Evolutionary conservation across 768 basidiomycete species (phyloP).

Genomic region (Boletus pseudopeckii): DNA sequence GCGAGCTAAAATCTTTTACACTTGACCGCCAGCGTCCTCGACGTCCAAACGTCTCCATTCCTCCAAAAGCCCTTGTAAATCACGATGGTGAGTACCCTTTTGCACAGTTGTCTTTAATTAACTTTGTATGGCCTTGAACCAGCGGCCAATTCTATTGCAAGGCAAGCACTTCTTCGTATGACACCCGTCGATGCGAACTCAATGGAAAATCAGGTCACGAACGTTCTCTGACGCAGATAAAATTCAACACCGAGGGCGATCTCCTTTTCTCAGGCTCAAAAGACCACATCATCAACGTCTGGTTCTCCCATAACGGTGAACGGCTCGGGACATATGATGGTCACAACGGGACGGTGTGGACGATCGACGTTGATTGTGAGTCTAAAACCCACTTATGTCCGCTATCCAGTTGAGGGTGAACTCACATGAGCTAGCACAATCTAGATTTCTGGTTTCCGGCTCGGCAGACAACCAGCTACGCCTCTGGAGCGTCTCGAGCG

Average conservation of each 20-base stretch:
- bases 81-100: slow-evolving; percentile 15
- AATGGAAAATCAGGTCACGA: slow-evolving; percentile 71
- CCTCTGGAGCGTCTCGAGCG: slow-evolving; percentile 85
- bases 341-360: slow-evolving; percentile 96
- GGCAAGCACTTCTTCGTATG: slow-evolving; percentile 31
- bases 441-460: slow-evolving; percentile 84
- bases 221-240: slow-evolving; percentile 95
- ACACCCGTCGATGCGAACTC: slow-evolving; percentile 4
- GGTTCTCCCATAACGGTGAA: slow-evolving; percentile 98
- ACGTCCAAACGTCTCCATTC: not conserved
- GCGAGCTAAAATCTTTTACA: slow-evolving; percentile 18
- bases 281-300: slow-evolving; percentile 92
- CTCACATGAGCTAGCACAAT: slow-evolving; percentile 53
- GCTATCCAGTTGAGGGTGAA: not conserved
- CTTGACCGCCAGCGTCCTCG: not conserved
- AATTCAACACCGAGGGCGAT: slow-evolving; percentile 96
- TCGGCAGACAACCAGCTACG: slow-evolving; percentile 92
- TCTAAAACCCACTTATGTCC: slow-evolving; percentile 8
- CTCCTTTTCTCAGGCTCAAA: slow-evolving; percentile 94
- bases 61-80: not conserved
- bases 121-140: slow-evolving; percentile 1
- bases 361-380: slow-evolving; percentile 93
- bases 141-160: slow-evolving; percentile 78
- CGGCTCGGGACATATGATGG: slow-evolving; percentile 94
- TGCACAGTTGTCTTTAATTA: not conserved